Conservation (phyloP, 208 protist genomes). For the Acanthamoeba healyi region DNA sequence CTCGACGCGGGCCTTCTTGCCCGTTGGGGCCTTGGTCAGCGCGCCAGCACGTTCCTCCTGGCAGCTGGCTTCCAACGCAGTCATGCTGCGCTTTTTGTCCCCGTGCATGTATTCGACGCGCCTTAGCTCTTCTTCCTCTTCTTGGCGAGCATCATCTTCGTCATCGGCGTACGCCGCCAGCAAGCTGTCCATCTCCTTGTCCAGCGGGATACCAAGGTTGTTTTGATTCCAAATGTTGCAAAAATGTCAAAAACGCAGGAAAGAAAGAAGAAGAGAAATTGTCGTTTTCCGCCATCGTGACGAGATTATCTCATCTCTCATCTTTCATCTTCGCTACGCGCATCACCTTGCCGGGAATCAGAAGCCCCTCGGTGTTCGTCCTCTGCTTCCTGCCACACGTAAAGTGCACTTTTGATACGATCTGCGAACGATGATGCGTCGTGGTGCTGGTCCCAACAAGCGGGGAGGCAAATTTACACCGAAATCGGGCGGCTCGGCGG, state of each 20-base stretch:
- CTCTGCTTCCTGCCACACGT: not conserved
- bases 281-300: not conserved
- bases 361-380: not conserved
- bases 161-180: too few relatives aligned
- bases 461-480: not conserved
- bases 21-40: not conserved
- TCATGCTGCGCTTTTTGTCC: too few relatives aligned
- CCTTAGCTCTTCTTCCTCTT: too few relatives aligned
- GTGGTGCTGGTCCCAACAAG: not conserved
- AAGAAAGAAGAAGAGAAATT: not conserved
- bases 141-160: too few relatives aligned
- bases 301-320: not conserved
- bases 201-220: too few relatives aligned
- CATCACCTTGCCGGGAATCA: not conserved
- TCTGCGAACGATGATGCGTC: not conserved
- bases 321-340: too few relatives aligned
- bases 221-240: too few relatives aligned
- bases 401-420: too few relatives aligned
- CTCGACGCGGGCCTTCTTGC: not conserved
- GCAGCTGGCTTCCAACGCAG: too few relatives aligned
- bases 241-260: not conserved
- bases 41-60: not conserved
- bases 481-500: not conserved
- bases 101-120: too few relatives aligned
- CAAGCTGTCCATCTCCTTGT: too few relatives aligned